Evolutionary conservation across 2,329 filamentous ascomycete genomes (phyloP), one percentile per base, ranked within the genome.

Genomic region (Zopfia rhizophila): DNA sequence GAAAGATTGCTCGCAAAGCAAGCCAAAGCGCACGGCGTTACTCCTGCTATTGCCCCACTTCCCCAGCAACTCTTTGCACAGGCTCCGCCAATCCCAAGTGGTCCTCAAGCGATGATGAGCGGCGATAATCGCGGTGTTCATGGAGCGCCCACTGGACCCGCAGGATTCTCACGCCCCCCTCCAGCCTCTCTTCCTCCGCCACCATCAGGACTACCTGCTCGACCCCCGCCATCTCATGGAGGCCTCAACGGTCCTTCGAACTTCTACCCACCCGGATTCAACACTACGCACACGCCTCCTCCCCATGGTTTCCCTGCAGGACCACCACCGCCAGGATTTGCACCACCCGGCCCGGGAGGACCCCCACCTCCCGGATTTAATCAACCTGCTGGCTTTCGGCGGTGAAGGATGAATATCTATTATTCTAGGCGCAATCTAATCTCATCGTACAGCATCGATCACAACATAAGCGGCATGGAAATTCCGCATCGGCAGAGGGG

Each of bases 11-110:
- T 99, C 33, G 94, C 94, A 21, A 87, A 89, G 19, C 90, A 97
- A 74, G 94, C 92, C 45, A 93, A 93, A 75, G 93, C 92, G 69
- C 90, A 97, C 72, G 96, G 96, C 64, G 89, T 99, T 50, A 84
- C 91, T 39, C 89, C 91, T 24, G 88, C 91, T 56, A 82, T 86
- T 3, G 89, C 92, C 65, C 83, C 87, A 16, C 76, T 94, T 38
- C 89, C 90, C 2, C 82, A 89, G 4, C 88, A 86, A 48, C 86
- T 95, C 58, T 82, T 92, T 59, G n/a, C n/a, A n/a, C 78, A 74
- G 36, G 53, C 61, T 22, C 61, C 64, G 7, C 43, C 64, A 13
- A 47, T 57, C 45, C 65, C 78, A 16, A 72, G 70, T 32, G 72
- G 69, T 10, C 75, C 79, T 4, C 65, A 75, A 12, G 70, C 71